Conservation (phyloP, 1,284 basidiomycete genomes). For the Cryptococcus hybrid region DNA sequence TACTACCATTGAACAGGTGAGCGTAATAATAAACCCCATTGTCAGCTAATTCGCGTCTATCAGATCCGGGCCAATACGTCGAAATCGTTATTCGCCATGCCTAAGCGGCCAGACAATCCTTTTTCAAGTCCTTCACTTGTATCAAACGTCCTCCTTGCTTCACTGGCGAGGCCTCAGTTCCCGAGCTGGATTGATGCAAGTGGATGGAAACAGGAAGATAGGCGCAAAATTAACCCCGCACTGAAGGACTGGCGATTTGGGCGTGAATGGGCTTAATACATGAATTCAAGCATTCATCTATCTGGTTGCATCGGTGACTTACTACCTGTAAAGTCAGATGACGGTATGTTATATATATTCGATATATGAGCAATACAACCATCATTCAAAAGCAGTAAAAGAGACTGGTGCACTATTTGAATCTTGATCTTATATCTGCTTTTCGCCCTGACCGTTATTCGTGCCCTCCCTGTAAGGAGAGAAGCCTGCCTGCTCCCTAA, state of each 20-base stretch:
- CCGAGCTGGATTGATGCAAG: constrained; percentile 48
- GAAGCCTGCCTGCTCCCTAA: constrained; percentile 24
- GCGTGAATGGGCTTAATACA: not conserved
- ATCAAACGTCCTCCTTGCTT: constrained; percentile 41
- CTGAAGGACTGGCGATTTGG: constrained; percentile 18
- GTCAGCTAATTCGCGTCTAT: not conserved
- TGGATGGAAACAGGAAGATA: constrained; percentile 32
- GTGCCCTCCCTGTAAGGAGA: constrained; percentile 19
- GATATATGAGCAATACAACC: not conserved
- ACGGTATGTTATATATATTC: too few species aligned
- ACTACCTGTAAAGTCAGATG: too few species aligned
- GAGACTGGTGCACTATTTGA: too few species aligned
- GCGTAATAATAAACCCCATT: constrained; percentile 24
- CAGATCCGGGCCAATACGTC: constrained; percentile 47
- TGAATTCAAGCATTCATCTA: too few species aligned
- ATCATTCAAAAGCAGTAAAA: not conserved
- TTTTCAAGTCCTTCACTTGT: constrained; percentile 35
- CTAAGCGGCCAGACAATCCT: constrained; percentile 42
- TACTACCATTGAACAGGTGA: constrained; percentile 89
- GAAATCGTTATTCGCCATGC: constrained; percentile 28
- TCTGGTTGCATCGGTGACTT: too few species aligned
- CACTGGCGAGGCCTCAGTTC: constrained; percentile 44
- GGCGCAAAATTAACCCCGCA: constrained; percentile 42
- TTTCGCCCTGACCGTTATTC: not conserved
- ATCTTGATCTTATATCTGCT: not conserved